Evolutionary conservation across 2,329 filamentous ascomycete species (phyloP).

Genomic region (Phialemoniopsis sp.): DNA sequence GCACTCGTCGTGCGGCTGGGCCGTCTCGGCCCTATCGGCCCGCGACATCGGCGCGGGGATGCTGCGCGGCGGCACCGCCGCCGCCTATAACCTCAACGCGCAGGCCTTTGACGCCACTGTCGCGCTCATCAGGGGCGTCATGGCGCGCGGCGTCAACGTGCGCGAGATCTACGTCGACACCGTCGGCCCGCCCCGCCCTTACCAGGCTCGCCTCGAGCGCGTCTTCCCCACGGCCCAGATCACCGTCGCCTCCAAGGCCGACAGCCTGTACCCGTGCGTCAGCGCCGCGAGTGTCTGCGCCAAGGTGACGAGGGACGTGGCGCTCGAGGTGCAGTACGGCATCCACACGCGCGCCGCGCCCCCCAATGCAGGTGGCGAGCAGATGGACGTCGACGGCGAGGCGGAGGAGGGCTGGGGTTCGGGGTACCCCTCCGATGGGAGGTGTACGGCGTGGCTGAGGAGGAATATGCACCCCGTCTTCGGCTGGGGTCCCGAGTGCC

Average conservation of each 20-base stretch:
- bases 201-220: constrained; percentile 79
- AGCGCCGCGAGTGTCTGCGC: constrained; percentile 92
- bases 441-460: constrained; percentile 78
- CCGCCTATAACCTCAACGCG: constrained; percentile 85
- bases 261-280: constrained; percentile 87
- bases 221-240: constrained; percentile 76
- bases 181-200: constrained; percentile 75
- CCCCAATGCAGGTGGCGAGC: constrained; percentile 18
- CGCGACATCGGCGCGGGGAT: constrained; percentile 77
- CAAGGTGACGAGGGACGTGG: constrained; percentile 91
- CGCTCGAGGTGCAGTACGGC: constrained; percentile 71
- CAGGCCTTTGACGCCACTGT: constrained; percentile 94
- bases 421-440: constrained; percentile 85
- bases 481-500: constrained; percentile 89
- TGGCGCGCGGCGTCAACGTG: constrained; percentile 75
- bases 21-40: constrained; percentile 75
- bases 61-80: constrained; percentile 53
- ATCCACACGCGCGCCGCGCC: constrained; percentile 32
- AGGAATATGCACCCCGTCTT: constrained; percentile 88
- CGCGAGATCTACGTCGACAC: constrained; percentile 94
- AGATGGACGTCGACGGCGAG: constrained; percentile 20
- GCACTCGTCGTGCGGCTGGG: constrained; percentile 69
- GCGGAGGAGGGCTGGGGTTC: constrained; percentile 69
- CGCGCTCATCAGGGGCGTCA: constrained; percentile 71
- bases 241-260: constrained; percentile 85